Percentiles rank a stretch among this genome's conserved stretches.
Conservation (phyloP, 768 basidiomycete species). For the Sarcomyxa edulis region DNA sequence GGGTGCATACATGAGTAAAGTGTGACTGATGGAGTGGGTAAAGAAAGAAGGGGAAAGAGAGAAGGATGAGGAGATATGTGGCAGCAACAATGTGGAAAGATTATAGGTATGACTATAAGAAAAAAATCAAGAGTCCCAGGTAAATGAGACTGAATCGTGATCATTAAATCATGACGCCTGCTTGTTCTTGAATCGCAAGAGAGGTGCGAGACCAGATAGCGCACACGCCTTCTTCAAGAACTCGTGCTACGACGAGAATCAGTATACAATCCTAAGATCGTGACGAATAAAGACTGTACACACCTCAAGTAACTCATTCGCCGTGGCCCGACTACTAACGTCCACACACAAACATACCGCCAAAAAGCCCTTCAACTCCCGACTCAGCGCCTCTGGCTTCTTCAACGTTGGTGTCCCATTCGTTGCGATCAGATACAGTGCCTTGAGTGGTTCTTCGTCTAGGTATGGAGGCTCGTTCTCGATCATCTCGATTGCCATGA, state of each 20-base stretch:
- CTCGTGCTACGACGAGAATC: conserved; percentile 62
- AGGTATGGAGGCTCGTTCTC: conserved; percentile 96
- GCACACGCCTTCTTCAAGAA: conserved; percentile 90
- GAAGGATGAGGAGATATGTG: neutral
- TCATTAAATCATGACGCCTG: conserved; percentile 42
- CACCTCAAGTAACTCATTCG: conserved; percentile 79
- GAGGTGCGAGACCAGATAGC: conserved; percentile 74
- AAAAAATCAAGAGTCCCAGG: neutral
- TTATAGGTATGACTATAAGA: conserved; percentile 3
- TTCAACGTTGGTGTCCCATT: conserved; percentile 98
- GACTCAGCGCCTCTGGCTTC: conserved; percentile 87
- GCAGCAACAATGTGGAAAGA: neutral
- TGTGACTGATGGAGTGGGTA: conserved; percentile 2
- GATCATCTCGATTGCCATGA: conserved; percentile 99
- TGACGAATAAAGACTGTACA: conserved; percentile 20
- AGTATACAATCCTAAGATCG: conserved; percentile 2
- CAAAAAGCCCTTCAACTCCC: conserved; percentile 92
- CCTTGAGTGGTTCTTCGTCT: conserved; percentile 92
- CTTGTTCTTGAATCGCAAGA: conserved; percentile 77
- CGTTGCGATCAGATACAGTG: conserved; percentile 92
- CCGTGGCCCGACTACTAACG: conserved; percentile 88
- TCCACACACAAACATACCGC: conserved; percentile 99
- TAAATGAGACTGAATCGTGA: conserved; percentile 5
- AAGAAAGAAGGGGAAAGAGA: conserved; percentile 10
- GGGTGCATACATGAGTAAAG: neutral